Conservation (phyloP, 345 rosid species). For the Rhodamnia rubescens region DNA sequence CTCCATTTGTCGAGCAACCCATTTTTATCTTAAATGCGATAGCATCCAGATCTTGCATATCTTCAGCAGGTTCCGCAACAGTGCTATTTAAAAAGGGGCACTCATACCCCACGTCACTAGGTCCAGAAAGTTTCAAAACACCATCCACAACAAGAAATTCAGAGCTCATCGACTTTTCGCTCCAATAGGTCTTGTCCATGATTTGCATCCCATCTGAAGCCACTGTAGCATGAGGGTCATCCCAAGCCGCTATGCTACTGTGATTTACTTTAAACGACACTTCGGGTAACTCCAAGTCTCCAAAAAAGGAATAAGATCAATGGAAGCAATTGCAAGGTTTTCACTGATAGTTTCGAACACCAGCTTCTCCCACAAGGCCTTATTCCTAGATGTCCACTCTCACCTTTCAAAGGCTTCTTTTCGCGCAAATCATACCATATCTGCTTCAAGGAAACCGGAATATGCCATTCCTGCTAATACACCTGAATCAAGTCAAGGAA, state of each 20-base stretch:
- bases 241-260: not conserved
- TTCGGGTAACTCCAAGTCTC: not conserved
- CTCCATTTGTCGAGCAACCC: too few species aligned
- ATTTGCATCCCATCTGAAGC: constrained; percentile 7
- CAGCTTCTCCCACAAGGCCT: constrained; percentile 24
- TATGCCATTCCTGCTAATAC: too few species aligned
- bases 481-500: too few species aligned
- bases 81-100: not conserved
- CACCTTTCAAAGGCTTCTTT: too few species aligned
- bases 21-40: too few species aligned
- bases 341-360: constrained; percentile 37
- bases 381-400: too few species aligned
- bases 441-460: too few species aligned
- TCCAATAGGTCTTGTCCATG: not conserved
- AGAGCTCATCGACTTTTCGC: not conserved
- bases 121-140: not conserved
- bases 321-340: constrained; percentile 7
- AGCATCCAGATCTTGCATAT: not conserved
- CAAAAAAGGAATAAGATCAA: not conserved
- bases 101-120: not conserved
- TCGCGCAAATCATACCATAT: too few species aligned
- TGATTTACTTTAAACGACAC: not conserved
- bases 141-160: not conserved
- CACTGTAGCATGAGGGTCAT: not conserved
- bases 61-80: not conserved